phyloP scores from a whole-genome alignment of 78 protist species.

The Capsaspora owczarzaki region DNA sequence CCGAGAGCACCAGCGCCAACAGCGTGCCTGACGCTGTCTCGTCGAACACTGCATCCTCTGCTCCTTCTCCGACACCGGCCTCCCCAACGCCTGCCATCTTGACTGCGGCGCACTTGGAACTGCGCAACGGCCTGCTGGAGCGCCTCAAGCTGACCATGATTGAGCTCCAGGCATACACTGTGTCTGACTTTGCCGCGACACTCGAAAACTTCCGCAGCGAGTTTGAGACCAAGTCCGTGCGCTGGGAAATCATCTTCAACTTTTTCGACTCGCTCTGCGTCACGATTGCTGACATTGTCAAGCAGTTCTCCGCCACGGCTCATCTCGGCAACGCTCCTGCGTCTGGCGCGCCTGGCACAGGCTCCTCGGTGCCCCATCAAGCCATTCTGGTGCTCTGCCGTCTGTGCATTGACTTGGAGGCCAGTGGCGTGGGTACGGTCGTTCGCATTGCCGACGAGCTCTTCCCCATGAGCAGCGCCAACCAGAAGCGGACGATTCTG shows the following conservation, averaged over 20 bases:
- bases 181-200: neutral
- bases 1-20: too few relatives aligned
- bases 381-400: neutral
- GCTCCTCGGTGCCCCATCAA: too few relatives aligned
- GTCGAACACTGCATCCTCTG: too few relatives aligned
- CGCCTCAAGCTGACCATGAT: neutral
- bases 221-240: neutral
- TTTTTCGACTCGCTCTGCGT: too few relatives aligned
- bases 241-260: neutral
- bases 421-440: neutral
- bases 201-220: neutral
- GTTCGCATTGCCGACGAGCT: neutral
- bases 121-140: neutral
- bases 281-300: too few relatives aligned
- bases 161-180: neutral
- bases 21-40: too few relatives aligned
- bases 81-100: too few relatives aligned
- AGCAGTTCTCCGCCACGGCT: too few relatives aligned
- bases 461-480: neutral
- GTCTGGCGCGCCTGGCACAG: too few relatives aligned
- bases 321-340: too few relatives aligned
- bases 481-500: neutral
- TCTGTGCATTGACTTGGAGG: neutral
- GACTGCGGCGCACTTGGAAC: neutral
- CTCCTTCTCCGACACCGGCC: too few relatives aligned